Evolutionary conservation across 371 early-diverging fungal species (phyloP), one percentile per base, ranked within the genome.

Genomic region (Mortierella polycephala): DNA sequence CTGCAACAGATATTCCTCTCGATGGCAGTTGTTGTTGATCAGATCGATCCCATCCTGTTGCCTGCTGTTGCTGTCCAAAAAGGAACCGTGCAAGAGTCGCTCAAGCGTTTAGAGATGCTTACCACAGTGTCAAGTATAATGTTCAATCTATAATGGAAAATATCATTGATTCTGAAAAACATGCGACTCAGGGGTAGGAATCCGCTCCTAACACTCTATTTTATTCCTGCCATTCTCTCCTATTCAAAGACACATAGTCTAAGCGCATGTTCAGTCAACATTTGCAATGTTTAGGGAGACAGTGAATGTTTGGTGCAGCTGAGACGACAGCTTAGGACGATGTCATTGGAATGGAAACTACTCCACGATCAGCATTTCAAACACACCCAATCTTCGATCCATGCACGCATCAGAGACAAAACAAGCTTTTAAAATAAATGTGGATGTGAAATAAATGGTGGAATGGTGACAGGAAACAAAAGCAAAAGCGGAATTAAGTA

Each of bases 1-100:
- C 60, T 86, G 54, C 86, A 81, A 54, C 87, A 87, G 54, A 47
- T 86, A 10, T 87, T 77, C 44, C 71, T 88, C n/a, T 76, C 82
- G 0, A 57, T 71, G 5, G 82, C 69, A 37, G 81, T 88, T n/a
- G 88, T 85, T 7, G 11, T 85, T 1, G 69, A 71, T 8, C 87
- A 86, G 60, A 52, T 89, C 20, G 88, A 88, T 4, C 88, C 89
- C 5, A 64, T 88, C 2, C 44, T 85, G 11, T 74, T 61, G 30
- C 82, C 75, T 8, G n/a, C 4, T 47, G n/a, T 14, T n/a, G 10
- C 7, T 18, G 7, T 11, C 20, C 21, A 8, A 53, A 44, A 7
- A 44, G 47, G 45, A 46, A 30, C 40, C 6, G 5, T n/a, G 13
- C n/a, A 30, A 1, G 64, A 55, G 30, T 21, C 12, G 47, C 44